Conservation (phyloP, 192 early-diverging fungal genomes). For the Dissophora ornata region DNA sequence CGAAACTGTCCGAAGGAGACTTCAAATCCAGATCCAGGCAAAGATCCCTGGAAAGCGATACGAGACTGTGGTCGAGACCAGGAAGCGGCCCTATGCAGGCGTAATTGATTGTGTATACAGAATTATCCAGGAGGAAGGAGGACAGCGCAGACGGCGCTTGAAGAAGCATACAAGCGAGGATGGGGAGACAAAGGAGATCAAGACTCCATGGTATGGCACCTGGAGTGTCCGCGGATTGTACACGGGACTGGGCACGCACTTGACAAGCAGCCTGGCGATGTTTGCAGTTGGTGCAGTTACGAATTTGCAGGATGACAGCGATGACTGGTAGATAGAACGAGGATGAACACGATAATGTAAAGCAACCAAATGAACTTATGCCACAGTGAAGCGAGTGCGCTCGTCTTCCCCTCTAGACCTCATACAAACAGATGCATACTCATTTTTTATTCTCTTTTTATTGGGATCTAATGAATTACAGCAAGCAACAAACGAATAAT, state of each 20-base stretch:
- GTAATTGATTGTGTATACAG: conserved; percentile 74
- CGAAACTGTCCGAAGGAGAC: conserved; percentile 85
- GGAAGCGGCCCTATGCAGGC: conserved; percentile 79
- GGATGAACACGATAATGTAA: too few species aligned
- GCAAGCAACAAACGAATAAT: background rate
- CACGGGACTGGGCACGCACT: conserved; percentile 74
- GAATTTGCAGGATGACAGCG: conserved; percentile 60
- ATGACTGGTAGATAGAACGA: conserved; percentile 39
- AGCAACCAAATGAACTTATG: too few species aligned
- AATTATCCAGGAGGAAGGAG: conserved; percentile 82
- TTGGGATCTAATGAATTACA: too few species aligned
- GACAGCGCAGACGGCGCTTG: conserved; percentile 26
- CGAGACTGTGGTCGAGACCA: conserved; percentile 72
- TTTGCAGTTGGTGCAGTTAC: conserved; percentile 72
- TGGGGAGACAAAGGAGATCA: background rate
- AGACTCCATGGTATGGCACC: conserved; percentile 51
- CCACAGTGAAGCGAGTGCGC: too few species aligned
- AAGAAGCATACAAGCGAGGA: conserved; percentile 16
- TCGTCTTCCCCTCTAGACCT: too few species aligned
- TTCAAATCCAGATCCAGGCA: conserved; percentile 84
- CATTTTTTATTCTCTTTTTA: background rate
- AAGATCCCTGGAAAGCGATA: conserved; percentile 65
- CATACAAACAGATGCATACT: too few species aligned
- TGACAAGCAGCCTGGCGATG: conserved; percentile 65
- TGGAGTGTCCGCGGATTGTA: conserved; percentile 78